Evolutionary conservation across 2,329 filamentous ascomycete genomes (phyloP).

Genomic region (Cadophora gregata): DNA sequence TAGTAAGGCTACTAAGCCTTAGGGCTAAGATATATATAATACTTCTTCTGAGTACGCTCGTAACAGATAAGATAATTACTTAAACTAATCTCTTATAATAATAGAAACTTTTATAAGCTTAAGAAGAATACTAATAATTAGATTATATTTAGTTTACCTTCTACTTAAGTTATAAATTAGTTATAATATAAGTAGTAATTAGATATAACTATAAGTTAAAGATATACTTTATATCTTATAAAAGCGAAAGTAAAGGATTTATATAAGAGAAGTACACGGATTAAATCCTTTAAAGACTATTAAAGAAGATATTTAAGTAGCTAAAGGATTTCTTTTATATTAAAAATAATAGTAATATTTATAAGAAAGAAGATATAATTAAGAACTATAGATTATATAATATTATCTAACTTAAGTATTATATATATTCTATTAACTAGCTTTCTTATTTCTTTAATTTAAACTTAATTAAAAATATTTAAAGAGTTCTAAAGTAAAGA

Average conservation of each 20-base stretch:
- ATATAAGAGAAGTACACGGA: slow-evolving; percentile 30
- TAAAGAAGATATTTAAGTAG: slow-evolving; percentile 24
- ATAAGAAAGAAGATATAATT: slow-evolving; percentile 27
- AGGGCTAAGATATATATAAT: too few relatives aligned
- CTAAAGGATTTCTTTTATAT: slow-evolving; percentile 25
- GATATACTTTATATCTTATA: too few relatives aligned
- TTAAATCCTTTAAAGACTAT: slow-evolving; percentile 24
- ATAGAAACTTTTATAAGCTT: too few relatives aligned
- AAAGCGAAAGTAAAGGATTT: too few relatives aligned
- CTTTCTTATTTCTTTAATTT: neutral
- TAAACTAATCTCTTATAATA: too few relatives aligned
- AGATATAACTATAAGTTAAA: too few relatives aligned
- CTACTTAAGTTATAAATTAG: too few relatives aligned
- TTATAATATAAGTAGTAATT: slow-evolving; percentile 29
- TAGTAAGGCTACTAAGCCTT: too few relatives aligned
- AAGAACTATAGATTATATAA: slow-evolving; percentile 29
- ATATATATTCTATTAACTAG: neutral
- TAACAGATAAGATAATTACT: too few relatives aligned
- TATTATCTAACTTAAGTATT: slow-evolving; percentile 23
- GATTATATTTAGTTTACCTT: too few relatives aligned
- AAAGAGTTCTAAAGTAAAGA: neutral
- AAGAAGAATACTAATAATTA: too few relatives aligned
- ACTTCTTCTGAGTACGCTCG: too few relatives aligned
- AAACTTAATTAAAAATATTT: neutral
- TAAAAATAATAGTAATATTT: slow-evolving; percentile 23